Evolutionary conservation across 176 grass and related monocot species (phyloP).

Genomic region (Pontederia crassipes): DNA sequence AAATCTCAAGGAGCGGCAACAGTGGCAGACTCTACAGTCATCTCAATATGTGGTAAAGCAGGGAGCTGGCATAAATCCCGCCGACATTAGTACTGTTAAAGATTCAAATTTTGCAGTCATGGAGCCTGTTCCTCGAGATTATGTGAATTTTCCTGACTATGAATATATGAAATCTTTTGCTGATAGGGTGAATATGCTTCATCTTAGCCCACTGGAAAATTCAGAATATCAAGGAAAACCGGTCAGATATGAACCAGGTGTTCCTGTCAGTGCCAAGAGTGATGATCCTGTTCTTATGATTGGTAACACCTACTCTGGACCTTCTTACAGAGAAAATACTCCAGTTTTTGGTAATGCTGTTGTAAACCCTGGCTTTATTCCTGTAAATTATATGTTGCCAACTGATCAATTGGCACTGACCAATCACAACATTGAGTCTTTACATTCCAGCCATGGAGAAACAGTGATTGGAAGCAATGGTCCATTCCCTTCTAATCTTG

Average conservation of each 20-base stretch:
- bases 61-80: slow-evolving; percentile 12
- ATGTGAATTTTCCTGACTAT: too few relatives aligned
- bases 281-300: slow-evolving; percentile 30
- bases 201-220: too few relatives aligned
- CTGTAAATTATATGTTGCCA: slow-evolving; percentile 32
- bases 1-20: slow-evolving; percentile 26
- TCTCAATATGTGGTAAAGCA: slow-evolving; percentile 24
- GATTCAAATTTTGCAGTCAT: slow-evolving; percentile 32
- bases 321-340: slow-evolving; percentile 48
- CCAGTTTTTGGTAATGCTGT: slow-evolving; percentile 39
- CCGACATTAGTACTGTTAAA: slow-evolving; percentile 29
- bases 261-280: slow-evolving; percentile 15
- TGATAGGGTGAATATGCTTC: too few relatives aligned
- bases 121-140: slow-evolving; percentile 8
- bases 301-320: slow-evolving; percentile 24
- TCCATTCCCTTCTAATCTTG: slow-evolving; percentile 36
- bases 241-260: slow-evolving; percentile 14
- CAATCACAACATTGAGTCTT: slow-evolving; percentile 23
- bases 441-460: slow-evolving; percentile 19
- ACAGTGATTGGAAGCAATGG: slow-evolving; percentile 20
- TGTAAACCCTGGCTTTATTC: slow-evolving; percentile 21
- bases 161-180: too few relatives aligned
- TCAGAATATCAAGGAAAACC: too few relatives aligned
- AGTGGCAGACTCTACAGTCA: slow-evolving; percentile 33
- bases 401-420: slow-evolving; percentile 22